A percentile compares a stretch with the other conserved stretches of the same genome.
These are phyloP conservation scores for Claviceps cyperi DNA, from an alignment of 2,329 filamentous ascomycete genomes.

Conservation along the genomic window DNA sequence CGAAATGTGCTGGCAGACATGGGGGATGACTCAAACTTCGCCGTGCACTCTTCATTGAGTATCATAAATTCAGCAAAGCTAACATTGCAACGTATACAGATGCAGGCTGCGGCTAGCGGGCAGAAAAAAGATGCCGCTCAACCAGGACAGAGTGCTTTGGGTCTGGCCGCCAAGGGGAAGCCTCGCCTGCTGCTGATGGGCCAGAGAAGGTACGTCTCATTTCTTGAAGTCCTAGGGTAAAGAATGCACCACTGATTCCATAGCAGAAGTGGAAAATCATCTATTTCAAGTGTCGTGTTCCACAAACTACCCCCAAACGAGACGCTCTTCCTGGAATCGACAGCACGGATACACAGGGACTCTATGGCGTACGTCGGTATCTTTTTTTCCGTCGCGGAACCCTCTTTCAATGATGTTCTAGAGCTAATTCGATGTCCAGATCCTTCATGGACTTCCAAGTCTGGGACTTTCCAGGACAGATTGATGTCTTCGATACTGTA, in stretches of 20 bases:
- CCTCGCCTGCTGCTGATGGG: constrained; percentile 89
- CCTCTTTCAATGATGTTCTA: constrained; percentile 9
- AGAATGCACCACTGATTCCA: neutral
- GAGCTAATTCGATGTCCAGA: constrained; percentile 28
- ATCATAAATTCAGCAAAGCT: constrained; percentile 43
- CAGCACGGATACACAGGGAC: constrained; percentile 85
- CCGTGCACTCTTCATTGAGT: constrained; percentile 15
- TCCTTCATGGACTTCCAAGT: constrained; percentile 99
- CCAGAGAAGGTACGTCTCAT: constrained; percentile 58
- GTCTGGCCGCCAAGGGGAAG: constrained; percentile 46
- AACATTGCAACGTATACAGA: constrained; percentile 47
- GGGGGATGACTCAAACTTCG: constrained; percentile 15
- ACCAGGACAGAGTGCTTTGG: constrained; percentile 28
- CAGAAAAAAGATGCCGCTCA: constrained; percentile 34
- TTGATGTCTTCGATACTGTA: constrained; percentile 76
- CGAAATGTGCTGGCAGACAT: constrained; percentile 12
- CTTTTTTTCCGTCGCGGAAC: neutral
- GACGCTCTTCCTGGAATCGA: constrained; percentile 90
- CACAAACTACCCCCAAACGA: constrained; percentile 94
- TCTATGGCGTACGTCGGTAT: constrained; percentile 64
- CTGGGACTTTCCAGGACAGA: constrained; percentile 92
- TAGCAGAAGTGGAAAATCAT: constrained; percentile 86
- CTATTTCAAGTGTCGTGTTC: constrained; percentile 97
- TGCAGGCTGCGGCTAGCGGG: constrained; percentile 43
- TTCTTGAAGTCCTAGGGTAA: neutral